phyloP scores from a whole-genome alignment of 2,329 filamentous ascomycete species.

The Paecilomyces sp. region DNA sequence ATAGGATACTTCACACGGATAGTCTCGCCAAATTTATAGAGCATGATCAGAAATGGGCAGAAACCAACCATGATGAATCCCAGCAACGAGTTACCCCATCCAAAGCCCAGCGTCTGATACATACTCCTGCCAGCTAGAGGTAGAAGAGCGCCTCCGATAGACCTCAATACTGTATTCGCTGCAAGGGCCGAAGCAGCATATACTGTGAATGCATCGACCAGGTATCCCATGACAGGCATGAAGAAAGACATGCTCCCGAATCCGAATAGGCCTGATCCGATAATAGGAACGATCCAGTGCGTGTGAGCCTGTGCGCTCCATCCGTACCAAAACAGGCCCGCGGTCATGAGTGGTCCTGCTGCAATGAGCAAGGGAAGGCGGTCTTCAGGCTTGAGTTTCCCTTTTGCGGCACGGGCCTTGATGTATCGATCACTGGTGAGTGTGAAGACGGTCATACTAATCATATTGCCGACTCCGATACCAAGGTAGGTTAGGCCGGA shows the following conservation, averaged over 20 bases:
- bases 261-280: constrained; percentile 47
- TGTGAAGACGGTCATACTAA: constrained; percentile 9
- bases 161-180: constrained; percentile 46
- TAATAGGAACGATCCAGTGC: constrained; percentile 52
- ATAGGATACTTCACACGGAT: constrained; percentile 12
- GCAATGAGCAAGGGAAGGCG: constrained; percentile 6
- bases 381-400: constrained; percentile 7
- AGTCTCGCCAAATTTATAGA: constrained; percentile 20
- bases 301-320: constrained; percentile 44
- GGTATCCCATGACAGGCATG: constrained; percentile 49
- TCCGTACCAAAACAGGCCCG: constrained; percentile 46
- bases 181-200: constrained; percentile 41
- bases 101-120: constrained; percentile 36
- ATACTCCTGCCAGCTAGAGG: constrained; percentile 50
- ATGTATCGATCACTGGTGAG: constrained; percentile 11
- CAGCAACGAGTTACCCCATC: constrained; percentile 46
- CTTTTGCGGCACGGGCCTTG: constrained; percentile 5
- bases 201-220: constrained; percentile 46
- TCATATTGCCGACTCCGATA: constrained; percentile 36
- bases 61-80: constrained; percentile 46
- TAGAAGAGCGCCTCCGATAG: constrained; percentile 49
- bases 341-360: constrained; percentile 1
- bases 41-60: constrained; percentile 24
- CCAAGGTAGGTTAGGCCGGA: constrained; percentile 46
- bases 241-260: constrained; percentile 43